A percentile compares a stretch with the other conserved stretches of the same genome.
Evolutionary conservation across 352 stramenopile species (phyloP).

Genomic region (Phytophthora quininea): DNA sequence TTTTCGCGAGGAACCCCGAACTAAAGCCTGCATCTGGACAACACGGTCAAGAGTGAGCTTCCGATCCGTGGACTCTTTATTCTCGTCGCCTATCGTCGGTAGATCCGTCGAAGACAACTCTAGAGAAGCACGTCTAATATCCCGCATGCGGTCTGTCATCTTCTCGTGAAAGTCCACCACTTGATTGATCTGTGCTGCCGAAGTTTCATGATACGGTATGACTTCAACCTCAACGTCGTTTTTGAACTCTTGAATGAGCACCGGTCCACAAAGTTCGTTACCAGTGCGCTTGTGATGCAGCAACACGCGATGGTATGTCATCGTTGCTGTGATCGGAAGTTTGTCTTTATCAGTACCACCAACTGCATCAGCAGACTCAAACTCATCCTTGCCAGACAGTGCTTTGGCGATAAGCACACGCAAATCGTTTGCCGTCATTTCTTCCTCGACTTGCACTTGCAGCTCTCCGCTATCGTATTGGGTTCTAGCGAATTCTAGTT

Average conservation of each 20-base stretch:
- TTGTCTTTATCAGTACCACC: neutral
- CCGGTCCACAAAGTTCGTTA: constrained; percentile 23
- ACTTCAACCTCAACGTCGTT: constrained; percentile 37
- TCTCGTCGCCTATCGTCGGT: constrained; percentile 3
- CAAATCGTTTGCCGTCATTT: constrained; percentile 71
- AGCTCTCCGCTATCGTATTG: constrained; percentile 19
- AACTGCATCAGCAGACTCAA: constrained; percentile 1
- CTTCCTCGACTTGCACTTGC: constrained; percentile 45
- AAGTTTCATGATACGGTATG: constrained; percentile 31
- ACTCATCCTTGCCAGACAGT: constrained; percentile 37
- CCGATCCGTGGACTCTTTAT: constrained; percentile 5
- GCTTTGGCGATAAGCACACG: constrained; percentile 48
- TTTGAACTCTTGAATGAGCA: constrained; percentile 26
- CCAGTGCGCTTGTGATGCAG: constrained; percentile 33
- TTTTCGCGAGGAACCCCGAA: constrained; percentile 55
- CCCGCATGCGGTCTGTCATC: constrained; percentile 31
- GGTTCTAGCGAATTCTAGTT: constrained; percentile 22
- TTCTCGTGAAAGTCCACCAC: constrained; percentile 45
- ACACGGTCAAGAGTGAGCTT: constrained; percentile 22
- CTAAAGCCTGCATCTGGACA: constrained; percentile 48
- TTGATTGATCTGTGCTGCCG: constrained; percentile 32
- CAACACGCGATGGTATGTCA: constrained; percentile 44
- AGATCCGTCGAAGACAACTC: constrained; percentile 18
- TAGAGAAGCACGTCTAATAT: constrained; percentile 43
- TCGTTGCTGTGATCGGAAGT: constrained; percentile 15